A percentile compares a stretch with the other conserved stretches of the same genome.
phyloP scores from a whole-genome alignment of 2,329 filamentous ascomycete species.

The Parasarocladium wereldwijsianum region DNA sequence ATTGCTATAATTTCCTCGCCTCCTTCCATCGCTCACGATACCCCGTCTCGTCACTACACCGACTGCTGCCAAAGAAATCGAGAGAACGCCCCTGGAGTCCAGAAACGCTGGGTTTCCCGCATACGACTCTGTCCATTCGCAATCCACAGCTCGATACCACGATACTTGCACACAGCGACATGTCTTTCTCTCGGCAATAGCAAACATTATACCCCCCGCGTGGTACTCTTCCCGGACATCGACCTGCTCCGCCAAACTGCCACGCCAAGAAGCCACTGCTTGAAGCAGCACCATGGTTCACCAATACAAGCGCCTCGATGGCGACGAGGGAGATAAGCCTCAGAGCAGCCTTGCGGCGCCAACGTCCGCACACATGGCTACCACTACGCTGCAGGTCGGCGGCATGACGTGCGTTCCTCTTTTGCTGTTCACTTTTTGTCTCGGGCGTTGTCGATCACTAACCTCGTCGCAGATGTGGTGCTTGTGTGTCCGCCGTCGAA shows the following conservation, averaged over 20 bases:
- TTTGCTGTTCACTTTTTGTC: background rate
- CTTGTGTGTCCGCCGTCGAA: slow-evolving; percentile 93
- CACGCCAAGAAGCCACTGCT: background rate
- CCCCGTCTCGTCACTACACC: too few relatives aligned
- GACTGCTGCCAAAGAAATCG: background rate
- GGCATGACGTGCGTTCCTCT: slow-evolving; percentile 57
- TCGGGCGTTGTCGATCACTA: slow-evolving; percentile 3
- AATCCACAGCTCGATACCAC: background rate
- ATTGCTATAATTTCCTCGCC: background rate
- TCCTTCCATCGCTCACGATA: background rate
- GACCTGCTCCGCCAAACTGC: background rate
- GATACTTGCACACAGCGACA: too few relatives aligned
- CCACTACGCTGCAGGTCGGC: slow-evolving; percentile 78
- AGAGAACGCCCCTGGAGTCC: background rate
- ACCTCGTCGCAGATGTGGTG: slow-evolving; percentile 54
- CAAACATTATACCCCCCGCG: background rate
- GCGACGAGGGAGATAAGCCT: slow-evolving; percentile 15
- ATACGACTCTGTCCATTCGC: background rate
- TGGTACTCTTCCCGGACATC: slow-evolving; percentile 1
- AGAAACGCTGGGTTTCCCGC: slow-evolving; percentile 3
- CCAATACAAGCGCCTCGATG: slow-evolving; percentile 28
- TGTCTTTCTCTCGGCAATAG: slow-evolving; percentile 2
- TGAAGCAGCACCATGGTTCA: slow-evolving; percentile 35
- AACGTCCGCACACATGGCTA: slow-evolving; percentile 55
- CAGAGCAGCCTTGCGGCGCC: slow-evolving; percentile 10